Base-by-base conservation (phyloP, 345 rosid genomes). In the Camelina laxa region DNA sequence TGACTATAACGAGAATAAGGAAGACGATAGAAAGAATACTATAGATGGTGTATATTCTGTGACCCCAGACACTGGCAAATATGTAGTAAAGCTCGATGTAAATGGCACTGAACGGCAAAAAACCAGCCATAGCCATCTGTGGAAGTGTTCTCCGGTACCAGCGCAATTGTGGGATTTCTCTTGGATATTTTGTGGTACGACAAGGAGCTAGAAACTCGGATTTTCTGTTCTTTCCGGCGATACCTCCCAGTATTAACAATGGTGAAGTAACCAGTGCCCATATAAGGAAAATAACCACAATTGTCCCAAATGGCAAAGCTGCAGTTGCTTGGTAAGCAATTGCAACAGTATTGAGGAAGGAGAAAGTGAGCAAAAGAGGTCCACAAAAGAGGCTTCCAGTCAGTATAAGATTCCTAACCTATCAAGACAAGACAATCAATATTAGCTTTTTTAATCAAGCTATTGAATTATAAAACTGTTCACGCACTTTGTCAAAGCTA, bases 61-160 rank as follows among this genome's bases (percentile, higher is more conserved):
- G 87, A 62, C 87, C 87, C 86, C 89, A 87, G 57, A 83, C 86
- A 72, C 86, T 87, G 31, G 91, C 87, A 67, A 87, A 83, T 48
- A 85, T 82, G 79, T 87, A 87, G 82, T 82, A 87, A 2, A 87
- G 87, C 68, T 87, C 87, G 12, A 87, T 85, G 77, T 85, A 87
- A 62, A 87, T 87, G 35, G 87, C 88, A 83, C 84, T 85, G 73
- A 87, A 87, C 21, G 90, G 90, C 55, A 86, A 59, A 41, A 86
- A 86, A n/a, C 89, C 86, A 42, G 87, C 86, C 87, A 86, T 84
- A 12, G 87, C 87, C 90, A 86, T 86, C 76, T 86, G 90, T 7
- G 90, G 90, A 66, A 86, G 54, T 33, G 90, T 58, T 53, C 79
- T 81, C 65, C 86, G 51, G 60, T 84, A 82, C 90, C 87, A 86